Conservation (phyloP, 176 grass and related monocot genomes). For the Oryza coarctata region DNA sequence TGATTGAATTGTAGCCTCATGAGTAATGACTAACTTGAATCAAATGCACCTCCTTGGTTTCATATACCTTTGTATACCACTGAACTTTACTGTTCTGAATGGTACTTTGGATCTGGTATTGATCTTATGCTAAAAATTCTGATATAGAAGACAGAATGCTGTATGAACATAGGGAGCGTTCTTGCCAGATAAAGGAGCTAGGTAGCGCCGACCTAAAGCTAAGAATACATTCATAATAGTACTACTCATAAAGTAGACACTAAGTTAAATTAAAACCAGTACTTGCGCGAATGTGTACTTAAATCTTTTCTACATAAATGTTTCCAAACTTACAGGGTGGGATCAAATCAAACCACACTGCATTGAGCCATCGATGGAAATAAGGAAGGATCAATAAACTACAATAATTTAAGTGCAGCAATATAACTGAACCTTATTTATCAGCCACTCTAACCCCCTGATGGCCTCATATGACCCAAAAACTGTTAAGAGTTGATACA, state of each 20-base stretch:
- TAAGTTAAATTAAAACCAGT: not conserved
- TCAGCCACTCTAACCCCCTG: not conserved
- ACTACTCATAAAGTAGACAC: not conserved
- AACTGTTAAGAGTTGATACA: not conserved
- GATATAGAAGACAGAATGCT: not conserved
- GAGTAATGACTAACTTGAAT: constrained; percentile 8
- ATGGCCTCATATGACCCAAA: not conserved
- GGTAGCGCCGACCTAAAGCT: not conserved
- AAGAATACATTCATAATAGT: not conserved
- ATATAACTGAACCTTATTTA: not conserved
- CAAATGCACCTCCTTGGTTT: not conserved
- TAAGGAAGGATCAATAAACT: not conserved
- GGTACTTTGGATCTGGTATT: not conserved
- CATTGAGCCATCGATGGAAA: not conserved
- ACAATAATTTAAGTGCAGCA: not conserved
- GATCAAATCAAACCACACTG: not conserved
- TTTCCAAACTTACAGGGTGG: not conserved
- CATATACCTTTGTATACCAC: not conserved
- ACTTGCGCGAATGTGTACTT: constrained; percentile 10
- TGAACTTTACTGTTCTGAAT: not conserved
- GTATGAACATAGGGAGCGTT: not conserved
- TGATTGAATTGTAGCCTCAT: not conserved
- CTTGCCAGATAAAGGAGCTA: not conserved
- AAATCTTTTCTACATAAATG: not conserved
- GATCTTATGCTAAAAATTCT: not conserved